Evolutionary conservation across 2,329 filamentous ascomycete species (phyloP), one percentile per base, ranked within the genome.

Genomic region (Fusarium hostae): DNA sequence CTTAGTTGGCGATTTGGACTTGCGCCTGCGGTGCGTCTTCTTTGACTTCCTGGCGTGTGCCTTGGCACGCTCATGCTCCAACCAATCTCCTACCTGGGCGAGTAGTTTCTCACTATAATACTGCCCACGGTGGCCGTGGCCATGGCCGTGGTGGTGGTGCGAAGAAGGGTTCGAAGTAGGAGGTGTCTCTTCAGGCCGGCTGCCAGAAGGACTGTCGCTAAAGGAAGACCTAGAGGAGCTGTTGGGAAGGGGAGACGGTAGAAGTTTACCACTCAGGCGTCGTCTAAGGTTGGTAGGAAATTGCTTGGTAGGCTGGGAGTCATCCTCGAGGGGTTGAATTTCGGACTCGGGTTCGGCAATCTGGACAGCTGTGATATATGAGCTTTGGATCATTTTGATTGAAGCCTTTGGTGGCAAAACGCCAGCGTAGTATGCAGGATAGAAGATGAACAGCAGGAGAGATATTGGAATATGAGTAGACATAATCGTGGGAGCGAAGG

Each of bases 41-140:
- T 76, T 85, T 5, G 59, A 66, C 73, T 78, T 86, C 77, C 86
- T 89, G 55, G 86, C 85, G 13, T 85, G 81, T 41, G 87, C 86
- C 74, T 90, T 89, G 35, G 85, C 82, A 77, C 91, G 92, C 81
- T 98, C 94, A 54, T 91, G 88, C 74, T 95, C 90, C 41, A 98
- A 83, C 95, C 95, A 98, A 72, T 93, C 90, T 30, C 89, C 87
- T 18, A 98, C 90, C 78, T 97, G 93, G 24, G 90, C 86, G 32
- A 96, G 82, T 11, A 97, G 81, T 70, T 86, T 88, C 73, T 90
- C 84, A 57, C 84, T 84, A 54, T 84, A 80, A 60, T 84, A 82
- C 59, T 80, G 79, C 34, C 79, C 79, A 22, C 77, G 78, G 63
- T 80, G 78, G 18, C 76, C 71, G 11, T 56, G 48, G 15, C 45